phyloP scores from a whole-genome alignment of 192 early-diverging fungal genomes.

The Coemansia sp. region DNA sequence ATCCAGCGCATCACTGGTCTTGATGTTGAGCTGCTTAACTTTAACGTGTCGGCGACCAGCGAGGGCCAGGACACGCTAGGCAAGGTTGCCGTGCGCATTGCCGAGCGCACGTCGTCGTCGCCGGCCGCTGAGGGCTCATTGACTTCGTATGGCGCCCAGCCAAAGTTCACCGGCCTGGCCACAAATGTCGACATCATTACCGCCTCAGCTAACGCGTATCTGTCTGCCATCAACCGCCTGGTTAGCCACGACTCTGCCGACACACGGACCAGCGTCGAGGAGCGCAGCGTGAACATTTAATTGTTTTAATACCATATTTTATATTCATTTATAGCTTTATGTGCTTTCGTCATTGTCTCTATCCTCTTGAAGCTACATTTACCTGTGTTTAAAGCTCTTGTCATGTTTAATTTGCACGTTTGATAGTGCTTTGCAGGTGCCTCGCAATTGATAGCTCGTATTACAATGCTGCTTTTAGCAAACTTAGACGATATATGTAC shows the following conservation, averaged over 20 bases:
- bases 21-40: conserved; percentile 74
- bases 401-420: too few relatives aligned
- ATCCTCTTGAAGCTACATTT: too few relatives aligned
- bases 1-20: conserved; percentile 84
- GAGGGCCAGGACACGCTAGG: conserved; percentile 87
- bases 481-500: too few relatives aligned
- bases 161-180: conserved; percentile 71
- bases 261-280: conserved; percentile 33
- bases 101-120: conserved; percentile 56
- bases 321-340: too few relatives aligned
- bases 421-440: too few relatives aligned
- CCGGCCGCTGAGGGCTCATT: conserved; percentile 27
- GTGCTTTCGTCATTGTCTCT: too few relatives aligned
- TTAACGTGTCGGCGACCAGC: conserved; percentile 84
- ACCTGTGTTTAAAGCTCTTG: too few relatives aligned
- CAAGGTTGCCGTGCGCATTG: conserved; percentile 76
- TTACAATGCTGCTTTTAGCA: too few relatives aligned
- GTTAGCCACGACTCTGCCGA: conserved; percentile 28
- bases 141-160: conserved; percentile 18
- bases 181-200: conserved; percentile 85
- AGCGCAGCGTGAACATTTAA: conserved; percentile 48
- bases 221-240: conserved; percentile 78
- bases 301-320: too few relatives aligned
- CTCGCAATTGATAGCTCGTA: too few relatives aligned
- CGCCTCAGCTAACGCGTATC: conserved; percentile 84